These are phyloP conservation scores for Petasospora fabianii DNA, from an alignment of 1,139 yeast species.

Conservation along the genomic window DNA sequence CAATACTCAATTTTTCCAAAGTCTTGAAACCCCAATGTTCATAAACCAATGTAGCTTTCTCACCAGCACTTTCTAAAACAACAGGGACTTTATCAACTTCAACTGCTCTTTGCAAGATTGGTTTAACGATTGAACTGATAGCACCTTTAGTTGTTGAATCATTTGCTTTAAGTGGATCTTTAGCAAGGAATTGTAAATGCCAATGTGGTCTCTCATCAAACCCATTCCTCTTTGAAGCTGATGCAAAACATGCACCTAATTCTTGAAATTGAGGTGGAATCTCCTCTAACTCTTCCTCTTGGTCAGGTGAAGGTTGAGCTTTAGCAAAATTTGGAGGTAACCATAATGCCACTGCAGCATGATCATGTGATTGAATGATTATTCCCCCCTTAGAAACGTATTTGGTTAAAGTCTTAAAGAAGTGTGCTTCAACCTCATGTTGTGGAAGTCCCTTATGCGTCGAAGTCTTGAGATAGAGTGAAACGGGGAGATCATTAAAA, in stretches of 20 bases:
- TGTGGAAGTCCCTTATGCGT: background rate
- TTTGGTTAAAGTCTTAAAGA: background rate
- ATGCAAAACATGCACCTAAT: background rate
- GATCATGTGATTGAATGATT: conserved; percentile 10
- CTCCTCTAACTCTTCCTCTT: background rate
- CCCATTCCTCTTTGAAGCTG: background rate
- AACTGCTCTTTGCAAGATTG: conserved; percentile 1
- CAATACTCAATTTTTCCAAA: conserved; percentile 10
- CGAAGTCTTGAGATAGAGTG: background rate
- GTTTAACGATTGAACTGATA: conserved; percentile 12
- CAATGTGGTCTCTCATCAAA: conserved; percentile 5
- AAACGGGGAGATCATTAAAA: background rate
- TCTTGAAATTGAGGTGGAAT: background rate
- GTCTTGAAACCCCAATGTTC: conserved; percentile 16
- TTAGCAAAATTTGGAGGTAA: conserved; percentile 7
- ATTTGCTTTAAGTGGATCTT: conserved; percentile 5
- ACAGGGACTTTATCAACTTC: conserved; percentile 8
- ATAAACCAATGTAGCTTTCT: conserved; percentile 13
- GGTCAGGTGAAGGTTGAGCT: conserved; percentile 1
- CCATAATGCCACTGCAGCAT: conserved; percentile 16
- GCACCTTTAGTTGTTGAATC: conserved; percentile 4
- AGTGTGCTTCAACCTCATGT: background rate
- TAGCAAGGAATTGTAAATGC: conserved; percentile 12
- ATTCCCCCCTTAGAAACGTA: conserved; percentile 2
- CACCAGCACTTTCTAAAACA: conserved; percentile 12